phyloP scores from a whole-genome alignment of 2,329 filamentous ascomycete genomes.

The Aspergillus brasiliensis region DNA sequence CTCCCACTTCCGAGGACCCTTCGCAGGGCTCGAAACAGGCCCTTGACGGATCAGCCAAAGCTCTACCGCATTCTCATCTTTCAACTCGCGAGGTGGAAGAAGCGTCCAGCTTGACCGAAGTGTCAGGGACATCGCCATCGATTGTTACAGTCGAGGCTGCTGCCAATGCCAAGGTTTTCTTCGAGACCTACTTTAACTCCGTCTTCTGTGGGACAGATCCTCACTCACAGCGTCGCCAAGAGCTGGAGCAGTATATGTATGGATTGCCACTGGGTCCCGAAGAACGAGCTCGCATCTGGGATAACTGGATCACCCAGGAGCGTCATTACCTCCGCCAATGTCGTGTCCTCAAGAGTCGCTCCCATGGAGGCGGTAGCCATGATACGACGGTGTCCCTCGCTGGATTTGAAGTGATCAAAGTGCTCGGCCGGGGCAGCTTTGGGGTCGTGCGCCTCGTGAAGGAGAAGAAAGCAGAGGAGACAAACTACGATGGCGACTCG shows the following conservation, averaged over 20 bases:
- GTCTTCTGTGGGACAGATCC: constrained; percentile 60
- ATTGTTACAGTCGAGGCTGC: constrained; percentile 72
- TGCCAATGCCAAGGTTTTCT: constrained; percentile 78
- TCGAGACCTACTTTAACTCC: constrained; percentile 83
- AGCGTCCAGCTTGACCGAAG: constrained; percentile 13
- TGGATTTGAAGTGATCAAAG: constrained; percentile 77
- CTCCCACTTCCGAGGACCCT: constrained; percentile 37
- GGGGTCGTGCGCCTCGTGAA: constrained; percentile 85
- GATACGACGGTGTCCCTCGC: constrained; percentile 57
- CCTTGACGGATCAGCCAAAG: constrained; percentile 11
- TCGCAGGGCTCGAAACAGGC: constrained; percentile 19
- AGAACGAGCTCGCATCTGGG: constrained; percentile 55
- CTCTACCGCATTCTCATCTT: constrained; percentile 7
- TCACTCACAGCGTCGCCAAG: constrained; percentile 62
- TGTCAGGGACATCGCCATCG: constrained; percentile 29
- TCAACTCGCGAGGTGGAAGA: constrained; percentile 3
- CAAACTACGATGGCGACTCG: background rate
- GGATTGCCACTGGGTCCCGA: constrained; percentile 59
- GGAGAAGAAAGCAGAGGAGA: constrained; percentile 52
- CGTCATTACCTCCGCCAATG: constrained; percentile 73
- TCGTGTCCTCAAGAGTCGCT: constrained; percentile 68
- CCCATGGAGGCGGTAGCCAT: constrained; percentile 42
- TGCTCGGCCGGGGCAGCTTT: constrained; percentile 92
- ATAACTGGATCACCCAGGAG: constrained; percentile 67
- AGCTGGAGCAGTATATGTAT: constrained; percentile 66